Evolutionary conservation across 2,329 filamentous ascomycete genomes (phyloP), one percentile per base, ranked within the genome.

Genomic region (Apiospora phragmitis): DNA sequence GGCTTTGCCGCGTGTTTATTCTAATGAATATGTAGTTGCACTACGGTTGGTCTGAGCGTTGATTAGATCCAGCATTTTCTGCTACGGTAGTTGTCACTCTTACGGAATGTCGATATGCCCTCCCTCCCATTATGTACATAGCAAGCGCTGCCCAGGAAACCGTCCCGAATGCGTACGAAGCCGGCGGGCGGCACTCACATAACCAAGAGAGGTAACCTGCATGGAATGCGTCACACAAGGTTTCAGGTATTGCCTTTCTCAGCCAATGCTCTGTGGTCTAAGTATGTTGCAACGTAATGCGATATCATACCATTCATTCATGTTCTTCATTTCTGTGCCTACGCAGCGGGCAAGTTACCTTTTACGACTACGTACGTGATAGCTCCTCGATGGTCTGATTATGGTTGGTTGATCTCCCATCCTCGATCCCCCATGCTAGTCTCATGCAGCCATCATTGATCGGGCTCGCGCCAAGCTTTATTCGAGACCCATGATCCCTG

Each of bases 321-420:
- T 55, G 26, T 59, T 32, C 14, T 5, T 32, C 51, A 7, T 35
- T 35, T 35, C 18, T 62, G 32, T 62, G n/a, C n/a, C n/a, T n/a
- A 38, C 18, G 32, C 55, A 38, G 8, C n/a, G 55, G 42, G 32
- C 32, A 38, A 11, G 21, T 38, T 32, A n/a, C 8, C 8, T 38
- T 11, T 62, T 62, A 18, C 18, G 32, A 62, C 11, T 9, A 35
- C 4, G 35, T 35, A 41, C 38, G 21, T 11, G 18, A 62, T 32
- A 38, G 21, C 18, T 62, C 29, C 55, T 62, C 32, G 55, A 62
- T 62, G 55, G 55, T 38, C 55, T 38, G 29, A 62, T 62, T 24
- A n/a, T 62, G 55, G 55, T 62, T 62, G 55, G 55, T 38, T 62
- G 32, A 38, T 62, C 55, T 62, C 55, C 51, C n/a, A 62, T 62